Evolutionary conservation across 345 rosid genomes (phyloP), one percentile per base, ranked within the genome.

Genomic region (Heritiera littoralis): DNA sequence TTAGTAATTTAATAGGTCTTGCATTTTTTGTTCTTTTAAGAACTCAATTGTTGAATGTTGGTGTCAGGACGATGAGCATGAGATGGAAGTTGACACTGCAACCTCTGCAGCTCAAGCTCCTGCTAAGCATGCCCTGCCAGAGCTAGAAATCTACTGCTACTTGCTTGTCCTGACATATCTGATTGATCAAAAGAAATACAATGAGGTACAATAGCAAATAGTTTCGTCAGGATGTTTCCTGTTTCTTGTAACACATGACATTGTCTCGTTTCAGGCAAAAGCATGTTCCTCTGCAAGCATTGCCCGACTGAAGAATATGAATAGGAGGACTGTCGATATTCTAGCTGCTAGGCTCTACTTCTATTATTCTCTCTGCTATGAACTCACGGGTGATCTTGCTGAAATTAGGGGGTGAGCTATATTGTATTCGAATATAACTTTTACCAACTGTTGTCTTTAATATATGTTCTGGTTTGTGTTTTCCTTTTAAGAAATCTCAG

Each of bases 21-120:
- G 51, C 9, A 30, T 45, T 18, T 35, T 18, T 35, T 49, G 32
- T 52, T 15, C 61, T 40, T 43, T 20, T 30, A 75, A 28, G 54
- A 46, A 9, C 14, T 38, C 10, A 30, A 17, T 11, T 45, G 1
- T 64, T 79, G 45, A 64, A 51, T 30, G 11, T 59, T 79, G 78
- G 60, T 72, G 9, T 40, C 77, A 89, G 92, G 92, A 89, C 15
- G 89, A 84, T 77, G 90, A 84, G 40, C 83, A 87, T 51, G 90
- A 89, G 45, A 89, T 89, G 90, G 92, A 89, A 85, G 88, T 89
- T 58, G 90, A 89, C 81, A 86, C 86, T 28, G 90, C 88, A 1
- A 79, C 85, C 6, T 84, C 89, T 1, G 80, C 71, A 4, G 74
- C 74, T 64, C 89, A 81, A 87, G 77, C 83, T 70, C 77, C 88